Evolutionary conservation across 2,329 filamentous ascomycete species (phyloP).

Genomic region (Bimuria novae-zelandiae): DNA sequence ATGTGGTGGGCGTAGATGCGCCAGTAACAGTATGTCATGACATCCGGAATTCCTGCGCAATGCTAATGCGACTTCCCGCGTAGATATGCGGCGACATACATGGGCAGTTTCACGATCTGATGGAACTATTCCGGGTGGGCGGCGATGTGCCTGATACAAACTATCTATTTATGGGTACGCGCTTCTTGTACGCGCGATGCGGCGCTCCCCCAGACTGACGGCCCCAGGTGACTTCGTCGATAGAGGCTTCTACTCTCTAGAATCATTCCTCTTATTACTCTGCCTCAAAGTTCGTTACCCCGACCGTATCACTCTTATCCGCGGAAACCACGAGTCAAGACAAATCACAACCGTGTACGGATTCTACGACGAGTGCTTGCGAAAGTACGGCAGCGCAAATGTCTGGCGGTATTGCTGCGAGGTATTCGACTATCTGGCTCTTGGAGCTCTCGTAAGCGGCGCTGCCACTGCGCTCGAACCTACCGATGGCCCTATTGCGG

Average conservation of each 20-base stretch:
- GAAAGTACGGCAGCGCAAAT: conserved; percentile 62
- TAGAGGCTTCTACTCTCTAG: conserved; percentile 97
- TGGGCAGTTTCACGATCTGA: conserved; percentile 93
- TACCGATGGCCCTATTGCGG: conserved; percentile 59
- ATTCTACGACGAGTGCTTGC: conserved; percentile 77
- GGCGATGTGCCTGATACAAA: conserved; percentile 95
- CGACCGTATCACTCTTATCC: conserved; percentile 95
- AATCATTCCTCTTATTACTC: conserved; percentile 95
- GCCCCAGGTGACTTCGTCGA: conserved; percentile 90
- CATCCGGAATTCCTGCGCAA: not conserved
- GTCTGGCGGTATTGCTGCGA: conserved; percentile 75
- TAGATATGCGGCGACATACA: conserved; percentile 67
- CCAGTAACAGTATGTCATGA: conserved; percentile 76
- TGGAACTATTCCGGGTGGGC: conserved; percentile 94
- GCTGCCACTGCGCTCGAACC: conserved; percentile 69
- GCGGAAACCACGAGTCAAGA: conserved; percentile 82
- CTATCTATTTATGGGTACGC: conserved; percentile 89
- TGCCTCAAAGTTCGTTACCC: conserved; percentile 98
- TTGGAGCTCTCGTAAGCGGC: conserved; percentile 89
- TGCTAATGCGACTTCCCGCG: not conserved
- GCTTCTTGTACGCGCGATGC: not conserved
- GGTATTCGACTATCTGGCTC: conserved; percentile 93
- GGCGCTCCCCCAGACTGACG: conserved; percentile 17
- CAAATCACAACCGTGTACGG: conserved; percentile 80
- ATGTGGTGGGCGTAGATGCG: conserved; percentile 92